Evolutionary conservation across 345 rosid genomes (phyloP).

Genomic region (Populus deltoides): DNA sequence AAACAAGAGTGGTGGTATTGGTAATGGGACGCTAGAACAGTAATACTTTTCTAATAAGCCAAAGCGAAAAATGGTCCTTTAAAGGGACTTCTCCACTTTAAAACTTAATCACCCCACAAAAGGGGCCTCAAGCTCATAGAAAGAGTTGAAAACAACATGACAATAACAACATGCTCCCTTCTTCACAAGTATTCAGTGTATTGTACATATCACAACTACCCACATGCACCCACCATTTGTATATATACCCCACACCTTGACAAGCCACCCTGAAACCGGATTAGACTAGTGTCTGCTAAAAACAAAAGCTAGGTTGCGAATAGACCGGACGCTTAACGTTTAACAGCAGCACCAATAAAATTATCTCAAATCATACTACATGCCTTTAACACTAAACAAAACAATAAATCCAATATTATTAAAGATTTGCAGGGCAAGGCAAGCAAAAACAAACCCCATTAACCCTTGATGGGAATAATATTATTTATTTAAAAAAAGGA

Average conservation of each 20-base stretch:
- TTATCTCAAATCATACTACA: too few species aligned
- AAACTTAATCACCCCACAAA: slow-evolving; percentile 27
- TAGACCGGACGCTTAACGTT: too few species aligned
- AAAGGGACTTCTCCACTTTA: slow-evolving; percentile 55
- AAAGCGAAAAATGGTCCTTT: slow-evolving; percentile 57
- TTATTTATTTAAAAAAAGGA: background rate
- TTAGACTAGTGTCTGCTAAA: background rate
- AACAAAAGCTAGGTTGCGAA: background rate
- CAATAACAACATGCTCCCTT: slow-evolving; percentile 44
- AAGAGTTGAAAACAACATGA: slow-evolving; percentile 52
- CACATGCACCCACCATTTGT: slow-evolving; percentile 28
- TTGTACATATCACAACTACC: slow-evolving; percentile 29
- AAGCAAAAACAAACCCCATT: background rate
- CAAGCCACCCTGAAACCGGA: slow-evolving; percentile 25
- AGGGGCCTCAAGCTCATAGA: slow-evolving; percentile 32
- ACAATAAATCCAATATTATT: too few species aligned
- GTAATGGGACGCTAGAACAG: background rate
- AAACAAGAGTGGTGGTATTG: slow-evolving; percentile 7
- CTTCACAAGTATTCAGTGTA: slow-evolving; percentile 37
- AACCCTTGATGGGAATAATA: background rate
- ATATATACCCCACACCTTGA: slow-evolving; percentile 32
- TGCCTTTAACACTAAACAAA: too few species aligned
- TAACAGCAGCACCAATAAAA: too few species aligned
- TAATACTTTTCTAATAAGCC: slow-evolving; percentile 44
- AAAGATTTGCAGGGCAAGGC: too few species aligned